Base-by-base conservation (phyloP, 352 stramenopile species). In the Globisporangium heterothallicum region DNA sequence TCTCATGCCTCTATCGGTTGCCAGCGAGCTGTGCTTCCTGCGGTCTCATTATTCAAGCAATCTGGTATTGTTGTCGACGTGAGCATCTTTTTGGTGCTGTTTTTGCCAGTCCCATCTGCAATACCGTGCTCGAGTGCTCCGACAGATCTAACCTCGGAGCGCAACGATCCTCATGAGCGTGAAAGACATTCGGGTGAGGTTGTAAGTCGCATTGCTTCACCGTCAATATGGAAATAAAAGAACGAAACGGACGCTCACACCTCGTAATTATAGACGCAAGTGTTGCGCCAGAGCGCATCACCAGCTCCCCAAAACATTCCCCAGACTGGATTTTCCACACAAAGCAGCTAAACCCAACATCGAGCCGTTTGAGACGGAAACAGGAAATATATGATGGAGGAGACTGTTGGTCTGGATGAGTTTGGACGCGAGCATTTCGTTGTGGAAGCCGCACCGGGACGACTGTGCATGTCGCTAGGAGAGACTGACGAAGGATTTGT, bases 381-480 rank as follows among this genome's bases (percentile, higher is more conserved):
- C n/a, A n/a, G n/a, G 27, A 3, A 47, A 29, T 16, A 6, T n/a
- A 49, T 13, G 21, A 70, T 74, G 64, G 53, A 72, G 27, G 25
- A n/a, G n/a, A n/a, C 35, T 5, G 22, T 61, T 16, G 55, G 68
- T 8, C 43, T 78, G 3, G 72, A 80, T 24, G 64, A 74, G 29
- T 75, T 84, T 34, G 72, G 72, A 10, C 72, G 72, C 29, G 62
- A 77, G 34, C 64, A 72, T 42, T 80, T 80, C 38, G 57, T 67
- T 7, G 64, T 79, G 6, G 64, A 78, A 53, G 71, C 71, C 0
- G 66, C 71, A 2, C 63, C 70, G 14, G 75, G 73, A 8, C 71
- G 69, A 0, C 56, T 87, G n/a, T 73, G 75, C 12, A 66, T 87
- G 34, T 72, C 70, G 27, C 59, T 87, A 6, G 58, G 68, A 22